A percentile compares a stretch with the other conserved stretches of the same genome.
Evolutionary conservation across 106 monocot genomes (phyloP).

Genomic region (Allium cepa): DNA sequence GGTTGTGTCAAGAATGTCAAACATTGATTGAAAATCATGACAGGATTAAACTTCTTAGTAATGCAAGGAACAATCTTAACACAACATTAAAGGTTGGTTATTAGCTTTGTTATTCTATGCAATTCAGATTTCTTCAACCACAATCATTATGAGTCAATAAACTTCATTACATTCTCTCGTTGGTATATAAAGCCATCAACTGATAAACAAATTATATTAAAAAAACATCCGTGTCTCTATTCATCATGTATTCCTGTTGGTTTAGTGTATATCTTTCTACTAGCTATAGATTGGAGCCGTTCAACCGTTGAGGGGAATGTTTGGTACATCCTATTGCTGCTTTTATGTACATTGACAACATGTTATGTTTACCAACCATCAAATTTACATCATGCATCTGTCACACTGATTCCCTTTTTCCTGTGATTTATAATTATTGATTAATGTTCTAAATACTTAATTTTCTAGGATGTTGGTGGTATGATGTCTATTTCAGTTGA

Average conservation of each 20-base stretch:
- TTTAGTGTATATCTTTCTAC: no score
- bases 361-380: no score
- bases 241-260: no score
- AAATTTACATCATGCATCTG: no score
- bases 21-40: slow-evolving; percentile 97
- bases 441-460: slow-evolving; percentile 2
- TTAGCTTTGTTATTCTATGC: no score
- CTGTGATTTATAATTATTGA: not conserved
- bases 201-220: no score
- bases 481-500: slow-evolving; percentile 99
- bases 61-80: slow-evolving; percentile 97
- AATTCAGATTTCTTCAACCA: not conserved
- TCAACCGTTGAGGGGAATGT: no score
- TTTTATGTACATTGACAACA: no score
- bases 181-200: not conserved
- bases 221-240: no score
- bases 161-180: not conserved
- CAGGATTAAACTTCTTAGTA: slow-evolving; percentile 95
- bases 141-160: not conserved
- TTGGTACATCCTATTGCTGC: no score
- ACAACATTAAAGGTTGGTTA: slow-evolving; percentile 85
- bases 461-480: slow-evolving; percentile 85
- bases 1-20: slow-evolving; percentile 96
- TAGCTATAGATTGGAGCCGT: no score
- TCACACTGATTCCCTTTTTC: not conserved